These are phyloP conservation scores for Ambrosia artemisiifolia DNA, from an alignment of 129 eudicot genomes.

Conservation along the genomic window DNA sequence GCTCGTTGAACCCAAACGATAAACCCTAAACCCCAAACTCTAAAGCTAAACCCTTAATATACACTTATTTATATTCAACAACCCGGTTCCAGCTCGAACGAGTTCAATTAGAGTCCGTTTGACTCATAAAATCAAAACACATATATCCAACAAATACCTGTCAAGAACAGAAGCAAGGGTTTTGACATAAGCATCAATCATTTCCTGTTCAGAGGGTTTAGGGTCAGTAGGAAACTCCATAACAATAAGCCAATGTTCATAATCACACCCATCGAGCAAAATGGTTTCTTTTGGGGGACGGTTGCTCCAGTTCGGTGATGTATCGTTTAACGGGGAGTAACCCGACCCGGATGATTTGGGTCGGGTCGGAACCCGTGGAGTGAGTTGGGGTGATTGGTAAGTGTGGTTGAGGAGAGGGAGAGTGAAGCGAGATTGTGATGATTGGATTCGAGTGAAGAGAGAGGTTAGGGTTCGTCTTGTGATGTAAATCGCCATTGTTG, in stretches of 20 bases:
- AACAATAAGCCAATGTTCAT: conserved; percentile 94
- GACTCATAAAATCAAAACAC: background rate
- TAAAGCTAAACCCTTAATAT: too few species aligned
- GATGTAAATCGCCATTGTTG: conserved; percentile 52
- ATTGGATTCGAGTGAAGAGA: conserved; percentile 33
- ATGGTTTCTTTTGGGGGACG: conserved; percentile 96
- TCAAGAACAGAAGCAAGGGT: conserved; percentile 90
- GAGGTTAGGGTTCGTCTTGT: conserved; percentile 65
- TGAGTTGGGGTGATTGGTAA: conserved; percentile 20
- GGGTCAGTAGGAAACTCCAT: conserved; percentile 81
- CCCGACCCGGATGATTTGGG: conserved; percentile 66
- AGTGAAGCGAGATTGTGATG: conserved; percentile 41
- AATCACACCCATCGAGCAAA: conserved; percentile 89
- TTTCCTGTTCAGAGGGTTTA: conserved; percentile 80
- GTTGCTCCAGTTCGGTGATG: conserved; percentile 97
- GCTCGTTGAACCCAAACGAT: too few species aligned
- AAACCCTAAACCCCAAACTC: too few species aligned
- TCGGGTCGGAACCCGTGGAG: conserved; percentile 31
- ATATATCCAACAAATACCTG: conserved; percentile 40
- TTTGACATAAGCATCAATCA: conserved; percentile 76
- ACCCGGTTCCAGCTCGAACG: too few species aligned
- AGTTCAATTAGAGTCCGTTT: too few species aligned
- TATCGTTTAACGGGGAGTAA: conserved; percentile 83
- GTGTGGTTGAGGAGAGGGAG: conserved; percentile 41
- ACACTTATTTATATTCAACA: too few species aligned